Conservation (phyloP, 371 early-diverging fungal genomes). For the Actinomortierella wolfii region DNA sequence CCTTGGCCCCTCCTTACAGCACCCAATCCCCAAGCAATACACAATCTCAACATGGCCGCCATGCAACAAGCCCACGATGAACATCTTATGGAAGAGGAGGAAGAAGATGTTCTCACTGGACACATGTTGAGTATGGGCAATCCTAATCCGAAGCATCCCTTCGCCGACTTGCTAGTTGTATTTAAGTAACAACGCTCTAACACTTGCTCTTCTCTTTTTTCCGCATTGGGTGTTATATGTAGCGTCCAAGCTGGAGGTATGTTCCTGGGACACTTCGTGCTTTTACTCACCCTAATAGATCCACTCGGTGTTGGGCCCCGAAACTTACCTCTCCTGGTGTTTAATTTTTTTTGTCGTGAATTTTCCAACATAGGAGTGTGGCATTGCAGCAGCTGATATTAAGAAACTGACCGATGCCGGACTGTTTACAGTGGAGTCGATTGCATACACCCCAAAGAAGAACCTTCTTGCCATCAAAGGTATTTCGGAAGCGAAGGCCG, state of each 20-base stretch:
- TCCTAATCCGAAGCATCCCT: slow-evolving; percentile 1
- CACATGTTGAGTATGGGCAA: slow-evolving; percentile 32
- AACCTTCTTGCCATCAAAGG: slow-evolving; percentile 93
- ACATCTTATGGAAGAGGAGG: slow-evolving; percentile 31
- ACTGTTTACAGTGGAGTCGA: slow-evolving; percentile 92
- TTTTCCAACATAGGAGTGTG: slow-evolving; percentile 64
- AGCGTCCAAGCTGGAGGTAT: slow-evolving; percentile 42
- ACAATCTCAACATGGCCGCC: neutral
- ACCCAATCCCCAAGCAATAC: no score
- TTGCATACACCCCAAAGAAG: slow-evolving; percentile 98
- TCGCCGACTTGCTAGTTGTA: neutral
- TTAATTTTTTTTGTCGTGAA: neutral
- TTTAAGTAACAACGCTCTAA: neutral
- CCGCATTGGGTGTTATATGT: neutral
- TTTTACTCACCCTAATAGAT: neutral
- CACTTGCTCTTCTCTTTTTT: neutral
- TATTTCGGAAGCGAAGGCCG: slow-evolving; percentile 98
- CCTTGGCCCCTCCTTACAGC: no score
- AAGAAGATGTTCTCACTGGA: slow-evolving; percentile 13
- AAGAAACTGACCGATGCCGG: slow-evolving; percentile 94
- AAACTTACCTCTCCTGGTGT: neutral
- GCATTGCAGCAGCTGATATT: slow-evolving; percentile 84
- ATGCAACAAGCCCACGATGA: slow-evolving; percentile 37
- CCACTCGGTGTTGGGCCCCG: neutral
- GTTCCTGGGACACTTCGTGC: neutral